Evolutionary conservation across 176 grass and related monocot species (phyloP).

Genomic region (bread wheat (Triticum aestivum)): DNA sequence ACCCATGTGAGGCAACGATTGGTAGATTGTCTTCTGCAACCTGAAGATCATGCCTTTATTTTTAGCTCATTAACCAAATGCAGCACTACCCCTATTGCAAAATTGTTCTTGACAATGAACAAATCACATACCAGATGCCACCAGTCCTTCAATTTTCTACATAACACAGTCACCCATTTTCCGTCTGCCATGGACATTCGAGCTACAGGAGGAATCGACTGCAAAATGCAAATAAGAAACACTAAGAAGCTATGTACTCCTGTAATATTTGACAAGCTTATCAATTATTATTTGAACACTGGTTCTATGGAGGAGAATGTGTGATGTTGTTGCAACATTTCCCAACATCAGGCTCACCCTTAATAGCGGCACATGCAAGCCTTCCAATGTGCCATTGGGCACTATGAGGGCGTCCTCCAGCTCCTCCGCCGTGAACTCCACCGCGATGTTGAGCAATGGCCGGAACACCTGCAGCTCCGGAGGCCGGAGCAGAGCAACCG

Average conservation of each 20-base stretch:
- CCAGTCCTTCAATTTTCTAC: conserved; percentile 94
- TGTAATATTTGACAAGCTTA: not conserved
- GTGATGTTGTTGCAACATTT: not conserved
- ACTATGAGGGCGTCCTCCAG: conserved; percentile 75
- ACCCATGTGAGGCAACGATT: conserved; percentile 87
- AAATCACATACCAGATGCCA: conserved; percentile 79
- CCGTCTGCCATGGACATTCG: conserved; percentile 72
- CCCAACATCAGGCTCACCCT: conserved; percentile 45
- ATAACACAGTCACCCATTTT: conserved; percentile 88
- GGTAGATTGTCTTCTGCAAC: conserved; percentile 87
- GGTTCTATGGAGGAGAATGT: not conserved
- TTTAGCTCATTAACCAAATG: conserved; percentile 48
- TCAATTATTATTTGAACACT: not conserved
- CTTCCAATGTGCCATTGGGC: conserved; percentile 63
- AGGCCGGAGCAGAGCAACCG: conserved; percentile 24
- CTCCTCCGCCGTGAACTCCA: conserved; percentile 93
- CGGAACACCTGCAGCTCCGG: conserved; percentile 68
- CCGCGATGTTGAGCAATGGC: conserved; percentile 67
- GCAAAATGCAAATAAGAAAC: conserved; percentile 36
- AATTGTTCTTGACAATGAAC: conserved; percentile 22
- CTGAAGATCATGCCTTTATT: conserved; percentile 47
- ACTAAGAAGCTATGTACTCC: not conserved
- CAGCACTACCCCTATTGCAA: conserved; percentile 19
- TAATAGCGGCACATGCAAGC: conserved; percentile 83
- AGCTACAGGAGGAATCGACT: conserved; percentile 84